Base-by-base conservation (phyloP, 352 stramenopile species). In the Phytophthora syringae region DNA sequence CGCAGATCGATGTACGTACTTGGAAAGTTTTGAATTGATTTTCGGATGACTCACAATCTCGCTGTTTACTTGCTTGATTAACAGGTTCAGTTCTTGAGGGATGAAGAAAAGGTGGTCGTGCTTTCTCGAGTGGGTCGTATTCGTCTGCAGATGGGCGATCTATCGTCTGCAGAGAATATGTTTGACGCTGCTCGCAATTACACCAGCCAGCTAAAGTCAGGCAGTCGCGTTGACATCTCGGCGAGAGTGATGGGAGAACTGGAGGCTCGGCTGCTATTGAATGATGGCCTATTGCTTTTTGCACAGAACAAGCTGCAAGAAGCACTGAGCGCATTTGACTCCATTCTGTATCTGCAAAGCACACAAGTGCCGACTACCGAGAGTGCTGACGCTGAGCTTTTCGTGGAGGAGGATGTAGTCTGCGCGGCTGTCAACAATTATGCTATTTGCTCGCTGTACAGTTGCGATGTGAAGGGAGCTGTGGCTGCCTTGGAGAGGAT, bases 221-320 rank as follows among this genome's bases (percentile, higher is more conserved):
- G 40, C 30, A 43, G 43, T 32, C 13, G 20, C 10, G 48, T 55
- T 28, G 49, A 10, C 22, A 25, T 54, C 25, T 32, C 56, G 2
- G 30, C 44, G n/a, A 67, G 72, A 27, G 24, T 67, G 36, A 32
- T 79, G 18, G 47, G 32, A 13, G 68, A 86, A 21, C 67, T 92
- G 22, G 68, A 86, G 44, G 69, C 72, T 20, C 80, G 84, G 4
- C 44, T 93, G 30, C 60, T 91, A 15, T 44, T 94, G 43, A 93
- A 94, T 72, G 79, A 94, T 42, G 86, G 86, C 0, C 62, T 94
- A 28, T 62, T 93, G 5, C 57, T 87, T 28, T 93, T 94, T 57
- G 80, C 84, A 7, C 80, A 90, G 58, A 93, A 94, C 64, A 89
- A 90, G 52, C 67, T 93, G 39, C 84, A 94, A 53, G 86, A 94